Percentiles rank a stretch among this genome's conserved stretches.
Evolutionary conservation across 352 stramenopile species (phyloP).

Genomic region (Pythium phragmitis): DNA sequence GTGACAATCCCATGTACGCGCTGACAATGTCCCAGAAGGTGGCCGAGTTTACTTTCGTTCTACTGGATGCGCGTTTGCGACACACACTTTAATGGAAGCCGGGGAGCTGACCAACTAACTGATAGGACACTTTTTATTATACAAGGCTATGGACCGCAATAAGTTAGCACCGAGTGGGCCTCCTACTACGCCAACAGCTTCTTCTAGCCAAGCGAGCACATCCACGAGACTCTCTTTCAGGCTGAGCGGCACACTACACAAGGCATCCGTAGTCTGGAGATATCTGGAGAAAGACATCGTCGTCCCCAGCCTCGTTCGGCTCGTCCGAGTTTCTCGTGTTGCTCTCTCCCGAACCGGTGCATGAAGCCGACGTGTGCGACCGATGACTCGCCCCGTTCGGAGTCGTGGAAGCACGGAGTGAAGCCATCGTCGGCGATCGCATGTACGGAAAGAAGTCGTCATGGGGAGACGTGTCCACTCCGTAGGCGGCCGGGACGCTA

Average conservation of each 20-base stretch:
- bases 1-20: slow-evolving; percentile 65
- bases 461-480: slow-evolving; percentile 7
- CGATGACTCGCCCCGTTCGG: slow-evolving; percentile 20
- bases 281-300: slow-evolving; percentile 85
- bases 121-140: slow-evolving; percentile 19
- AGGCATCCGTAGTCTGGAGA: slow-evolving; percentile 83
- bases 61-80: slow-evolving; percentile 46
- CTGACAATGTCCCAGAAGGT: slow-evolving; percentile 75
- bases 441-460: slow-evolving; percentile 31
- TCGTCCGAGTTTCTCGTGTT: slow-evolving; percentile 14
- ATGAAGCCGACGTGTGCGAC: slow-evolving; percentile 40
- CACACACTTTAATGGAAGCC: slow-evolving; percentile 2
- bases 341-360: slow-evolving; percentile 43
- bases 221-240: not conserved
- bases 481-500: slow-evolving; percentile 16
- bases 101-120: slow-evolving; percentile 1
- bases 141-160: slow-evolving; percentile 24
- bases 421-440: slow-evolving; percentile 31
- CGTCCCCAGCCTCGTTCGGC: slow-evolving; percentile 32
- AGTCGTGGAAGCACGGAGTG: slow-evolving; percentile 17
- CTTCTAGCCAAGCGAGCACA: not conserved
- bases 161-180: slow-evolving; percentile 18
- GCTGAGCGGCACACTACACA: slow-evolving; percentile 36
- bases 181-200: not conserved
- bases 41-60: slow-evolving; percentile 53